Conservation (phyloP, 2,329 filamentous ascomycete species). For the Arthrocladium fulminans region DNA sequence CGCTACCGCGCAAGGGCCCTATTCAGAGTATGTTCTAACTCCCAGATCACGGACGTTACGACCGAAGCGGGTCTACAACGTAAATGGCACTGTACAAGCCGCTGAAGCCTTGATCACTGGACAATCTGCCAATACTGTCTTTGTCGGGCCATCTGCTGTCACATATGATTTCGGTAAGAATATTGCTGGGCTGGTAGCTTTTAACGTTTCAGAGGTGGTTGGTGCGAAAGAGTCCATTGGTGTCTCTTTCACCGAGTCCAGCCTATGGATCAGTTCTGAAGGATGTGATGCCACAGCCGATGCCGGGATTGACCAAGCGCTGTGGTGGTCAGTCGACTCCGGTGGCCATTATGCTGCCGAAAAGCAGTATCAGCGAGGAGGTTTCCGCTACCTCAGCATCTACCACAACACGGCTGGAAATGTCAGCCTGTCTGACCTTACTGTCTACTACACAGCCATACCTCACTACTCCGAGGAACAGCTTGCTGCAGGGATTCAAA, state of each 20-base stretch:
- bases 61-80: conserved; percentile 23
- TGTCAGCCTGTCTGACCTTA: conserved; percentile 30
- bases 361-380: conserved; percentile 36
- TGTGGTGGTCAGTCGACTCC: conserved; percentile 39
- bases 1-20: conserved; percentile 19
- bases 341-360: conserved; percentile 36
- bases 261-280: conserved; percentile 41
- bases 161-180: conserved; percentile 35
- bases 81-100: conserved; percentile 27
- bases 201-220: conserved; percentile 24
- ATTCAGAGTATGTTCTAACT: conserved; percentile 29
- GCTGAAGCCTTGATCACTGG: conserved; percentile 16
- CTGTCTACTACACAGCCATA: conserved; percentile 37
- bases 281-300: conserved; percentile 41
- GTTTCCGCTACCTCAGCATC: conserved; percentile 40
- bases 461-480: conserved; percentile 25
- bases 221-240: conserved; percentile 29
- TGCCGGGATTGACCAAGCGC: conserved; percentile 38
- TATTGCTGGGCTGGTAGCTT: conserved; percentile 31
- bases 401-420: conserved; percentile 36
- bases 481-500: conserved; percentile 34
- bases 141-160: conserved; percentile 28
- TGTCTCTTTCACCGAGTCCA: conserved; percentile 33
- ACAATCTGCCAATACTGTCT: conserved; percentile 9
- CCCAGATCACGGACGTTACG: conserved; percentile 24